A percentile compares a stretch with the other conserved stretches of the same genome.
Evolutionary conservation across 1,139 yeast species (phyloP).

Genomic region (Meyerozyma elateridarum): DNA sequence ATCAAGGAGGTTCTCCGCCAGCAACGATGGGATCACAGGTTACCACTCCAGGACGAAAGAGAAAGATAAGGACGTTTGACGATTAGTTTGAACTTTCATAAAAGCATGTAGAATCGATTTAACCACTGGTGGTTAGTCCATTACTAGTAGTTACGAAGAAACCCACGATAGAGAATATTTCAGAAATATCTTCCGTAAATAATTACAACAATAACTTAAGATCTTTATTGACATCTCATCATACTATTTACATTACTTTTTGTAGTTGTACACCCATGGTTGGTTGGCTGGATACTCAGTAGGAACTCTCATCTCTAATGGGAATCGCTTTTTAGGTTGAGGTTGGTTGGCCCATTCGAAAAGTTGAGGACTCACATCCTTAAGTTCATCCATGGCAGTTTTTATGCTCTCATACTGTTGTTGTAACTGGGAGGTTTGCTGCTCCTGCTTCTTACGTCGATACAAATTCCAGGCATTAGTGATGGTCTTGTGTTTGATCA

Average conservation of each 20-base stretch:
- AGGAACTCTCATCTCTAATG: constrained; percentile 80
- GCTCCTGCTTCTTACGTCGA: constrained; percentile 44
- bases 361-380: constrained; percentile 42
- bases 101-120: background rate
- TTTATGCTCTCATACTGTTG: constrained; percentile 64
- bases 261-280: constrained; percentile 71
- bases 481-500: constrained; percentile 78
- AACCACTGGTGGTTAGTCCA: background rate
- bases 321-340: constrained; percentile 53
- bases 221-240: background rate
- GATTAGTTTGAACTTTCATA: constrained; percentile 15
- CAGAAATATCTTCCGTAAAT: no score
- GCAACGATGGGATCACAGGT: constrained; percentile 2
- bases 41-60: constrained; percentile 32
- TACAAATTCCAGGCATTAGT: constrained; percentile 76
- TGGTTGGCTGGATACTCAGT: constrained; percentile 86
- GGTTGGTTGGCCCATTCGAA: constrained; percentile 47
- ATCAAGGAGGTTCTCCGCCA: constrained; percentile 8
- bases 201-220: no score
- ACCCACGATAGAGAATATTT: no score
- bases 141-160: background rate
- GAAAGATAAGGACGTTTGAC: constrained; percentile 29
- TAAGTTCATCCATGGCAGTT: constrained; percentile 72
- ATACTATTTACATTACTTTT: constrained; percentile 9
- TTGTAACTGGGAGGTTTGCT: constrained; percentile 44